Percentiles rank a stretch among this genome's conserved stretches.
Evolutionary conservation across 495 filamentous ascomycete genomes (phyloP).

Genomic region (Lasiosphaeris hirsuta): DNA sequence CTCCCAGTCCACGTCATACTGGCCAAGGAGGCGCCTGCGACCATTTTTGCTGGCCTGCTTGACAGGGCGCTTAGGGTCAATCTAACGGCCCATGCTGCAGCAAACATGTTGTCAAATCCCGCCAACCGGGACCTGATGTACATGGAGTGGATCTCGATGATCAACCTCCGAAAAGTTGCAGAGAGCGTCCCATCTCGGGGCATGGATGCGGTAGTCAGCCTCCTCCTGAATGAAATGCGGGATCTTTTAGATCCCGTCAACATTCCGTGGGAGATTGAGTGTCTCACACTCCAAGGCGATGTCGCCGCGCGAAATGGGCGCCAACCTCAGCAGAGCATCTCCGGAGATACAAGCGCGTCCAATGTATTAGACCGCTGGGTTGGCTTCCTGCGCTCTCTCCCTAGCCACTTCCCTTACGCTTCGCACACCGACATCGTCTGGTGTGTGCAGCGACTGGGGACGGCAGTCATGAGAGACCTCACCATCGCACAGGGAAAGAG

Average conservation of each 20-base stretch:
- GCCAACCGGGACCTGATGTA: conserved; percentile 87
- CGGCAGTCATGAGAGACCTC: conserved; percentile 69
- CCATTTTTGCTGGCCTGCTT: conserved; percentile 80
- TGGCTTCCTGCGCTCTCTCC: conserved; percentile 71
- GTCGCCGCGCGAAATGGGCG: conserved; percentile 42
- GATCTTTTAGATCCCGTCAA: conserved; percentile 63
- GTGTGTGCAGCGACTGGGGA: conserved; percentile 65
- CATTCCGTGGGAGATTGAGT: conserved; percentile 53
- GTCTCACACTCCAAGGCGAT: conserved; percentile 52
- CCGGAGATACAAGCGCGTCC: conserved; percentile 33
- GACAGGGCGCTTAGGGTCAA: conserved; percentile 87
- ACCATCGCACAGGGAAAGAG: conserved; percentile 79
- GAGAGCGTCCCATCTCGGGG: conserved; percentile 58
- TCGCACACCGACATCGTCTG: conserved; percentile 63
- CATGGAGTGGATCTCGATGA: conserved; percentile 78
- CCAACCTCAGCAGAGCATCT: conserved; percentile 17
- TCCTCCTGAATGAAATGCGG: conserved; percentile 72
- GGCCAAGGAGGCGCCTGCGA: conserved; percentile 82
- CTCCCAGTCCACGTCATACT: conserved; percentile 79
- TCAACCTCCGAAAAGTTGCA: conserved; percentile 67
- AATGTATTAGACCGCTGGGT: conserved; percentile 85
- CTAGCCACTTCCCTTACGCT: conserved; percentile 68
- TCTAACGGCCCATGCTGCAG: conserved; percentile 80
- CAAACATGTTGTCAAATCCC: conserved; percentile 68
- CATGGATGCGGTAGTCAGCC: conserved; percentile 64